phyloP scores from a whole-genome alignment of 225 moss, liverwort and hornwort species.

The Sphagnum contortum region DNA sequence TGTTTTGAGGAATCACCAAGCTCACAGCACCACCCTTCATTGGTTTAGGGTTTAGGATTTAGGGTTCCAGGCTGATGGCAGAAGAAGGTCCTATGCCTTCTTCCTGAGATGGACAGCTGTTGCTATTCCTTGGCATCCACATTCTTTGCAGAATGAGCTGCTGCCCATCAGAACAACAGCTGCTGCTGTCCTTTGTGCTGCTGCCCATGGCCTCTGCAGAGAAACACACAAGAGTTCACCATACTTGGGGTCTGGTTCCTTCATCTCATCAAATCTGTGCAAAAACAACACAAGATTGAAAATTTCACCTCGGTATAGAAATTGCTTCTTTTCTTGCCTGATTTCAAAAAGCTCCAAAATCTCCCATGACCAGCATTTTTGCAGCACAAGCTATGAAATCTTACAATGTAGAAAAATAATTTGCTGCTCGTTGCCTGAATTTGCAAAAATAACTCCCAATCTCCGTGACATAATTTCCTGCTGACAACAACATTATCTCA shows the following conservation, averaged over 20 bases:
- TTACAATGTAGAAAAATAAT: too few relatives aligned
- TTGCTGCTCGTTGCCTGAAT: too few relatives aligned
- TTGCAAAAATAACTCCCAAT: too few relatives aligned
- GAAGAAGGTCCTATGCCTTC: constrained; percentile 1
- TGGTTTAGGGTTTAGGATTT: background rate
- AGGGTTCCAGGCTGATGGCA: constrained; percentile 9
- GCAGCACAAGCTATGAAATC: too few relatives aligned
- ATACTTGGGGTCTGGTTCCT: constrained; percentile 2
- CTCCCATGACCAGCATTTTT: too few relatives aligned
- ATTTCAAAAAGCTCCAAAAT: too few relatives aligned
- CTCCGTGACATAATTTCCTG: too few relatives aligned
- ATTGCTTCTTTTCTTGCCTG: too few relatives aligned
- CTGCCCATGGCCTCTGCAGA: constrained; percentile 29
- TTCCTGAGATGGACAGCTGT: background rate
- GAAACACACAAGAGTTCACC: constrained; percentile 25
- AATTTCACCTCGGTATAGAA: too few relatives aligned
- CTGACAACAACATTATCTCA: too few relatives aligned
- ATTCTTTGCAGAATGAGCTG: constrained; percentile 25
- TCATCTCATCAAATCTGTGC: too few relatives aligned
- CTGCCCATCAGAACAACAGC: constrained; percentile 24
- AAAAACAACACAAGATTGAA: too few relatives aligned
- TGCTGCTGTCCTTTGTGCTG: constrained; percentile 27
- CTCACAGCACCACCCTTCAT: constrained; percentile 27
- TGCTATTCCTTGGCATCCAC: background rate
- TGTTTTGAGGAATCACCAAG: constrained; percentile 78